Conservation (phyloP, 1,139 yeast genomes). For the Candida tunisiensis region DNA sequence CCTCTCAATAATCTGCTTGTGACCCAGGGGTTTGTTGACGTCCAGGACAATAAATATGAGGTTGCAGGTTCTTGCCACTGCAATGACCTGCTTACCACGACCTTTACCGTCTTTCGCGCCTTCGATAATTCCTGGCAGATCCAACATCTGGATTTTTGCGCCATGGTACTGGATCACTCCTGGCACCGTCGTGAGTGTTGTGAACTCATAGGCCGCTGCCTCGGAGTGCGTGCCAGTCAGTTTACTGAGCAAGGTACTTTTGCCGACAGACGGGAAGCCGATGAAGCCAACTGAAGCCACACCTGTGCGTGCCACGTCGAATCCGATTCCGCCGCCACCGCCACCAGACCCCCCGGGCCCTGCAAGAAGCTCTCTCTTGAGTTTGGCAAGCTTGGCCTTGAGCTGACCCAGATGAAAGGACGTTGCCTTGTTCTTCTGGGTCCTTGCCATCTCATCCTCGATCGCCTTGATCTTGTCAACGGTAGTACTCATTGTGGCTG, state of each 20-base stretch:
- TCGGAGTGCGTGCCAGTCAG: slow-evolving; percentile 93
- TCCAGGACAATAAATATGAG: slow-evolving; percentile 84
- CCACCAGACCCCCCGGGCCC: slow-evolving; percentile 74
- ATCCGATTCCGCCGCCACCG: slow-evolving; percentile 76
- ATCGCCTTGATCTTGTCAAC: slow-evolving; percentile 46
- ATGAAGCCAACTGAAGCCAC: slow-evolving; percentile 95
- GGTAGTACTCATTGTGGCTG: slow-evolving; percentile 54
- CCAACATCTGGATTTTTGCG: slow-evolving; percentile 94
- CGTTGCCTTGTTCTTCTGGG: slow-evolving; percentile 93
- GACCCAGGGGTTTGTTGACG: slow-evolving; percentile 89
- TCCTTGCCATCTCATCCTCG: slow-evolving; percentile 88
- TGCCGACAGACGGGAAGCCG: slow-evolving; percentile 98
- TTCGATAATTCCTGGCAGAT: slow-evolving; percentile 96
- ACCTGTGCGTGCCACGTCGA: slow-evolving; percentile 96
- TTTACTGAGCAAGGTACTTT: slow-evolving; percentile 62
- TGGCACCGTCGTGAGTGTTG: slow-evolving; percentile 94
- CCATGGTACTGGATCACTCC: slow-evolving; percentile 94
- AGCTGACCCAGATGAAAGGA: slow-evolving; percentile 93
- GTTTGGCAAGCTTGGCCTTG: slow-evolving; percentile 88
- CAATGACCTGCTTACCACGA: slow-evolving; percentile 97
- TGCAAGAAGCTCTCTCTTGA: slow-evolving; percentile 78
- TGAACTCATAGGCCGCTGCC: slow-evolving; percentile 94
- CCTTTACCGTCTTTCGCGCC: slow-evolving; percentile 99
- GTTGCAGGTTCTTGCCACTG: slow-evolving; percentile 94
- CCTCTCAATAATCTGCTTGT: slow-evolving; percentile 81